phyloP scores from a whole-genome alignment of 257 asterid genomes.

The Dorcoceras hygrometricum region DNA sequence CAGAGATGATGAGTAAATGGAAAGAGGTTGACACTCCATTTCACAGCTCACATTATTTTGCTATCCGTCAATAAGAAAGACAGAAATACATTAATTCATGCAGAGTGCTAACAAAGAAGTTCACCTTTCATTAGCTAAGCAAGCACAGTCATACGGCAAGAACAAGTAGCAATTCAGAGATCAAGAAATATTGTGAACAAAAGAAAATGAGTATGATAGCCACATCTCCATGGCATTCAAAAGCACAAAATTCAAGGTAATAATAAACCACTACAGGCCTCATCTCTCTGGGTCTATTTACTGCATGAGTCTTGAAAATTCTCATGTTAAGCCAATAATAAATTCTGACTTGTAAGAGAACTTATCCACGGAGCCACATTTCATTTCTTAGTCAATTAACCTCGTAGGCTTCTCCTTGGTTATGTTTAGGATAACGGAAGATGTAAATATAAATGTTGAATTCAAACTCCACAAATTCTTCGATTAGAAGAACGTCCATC shows the following conservation, averaged over 20 bases:
- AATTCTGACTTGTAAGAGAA: background rate
- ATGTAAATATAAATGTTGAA: background rate
- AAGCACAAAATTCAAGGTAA: background rate
- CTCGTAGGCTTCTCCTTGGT: background rate
- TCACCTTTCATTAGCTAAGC: slow-evolving; percentile 9
- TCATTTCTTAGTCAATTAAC: background rate
- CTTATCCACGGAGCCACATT: background rate
- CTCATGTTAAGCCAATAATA: no score
- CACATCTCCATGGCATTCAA: background rate
- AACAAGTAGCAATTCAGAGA: slow-evolving; percentile 6
- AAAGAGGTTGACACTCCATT: background rate
- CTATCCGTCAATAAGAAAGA: background rate
- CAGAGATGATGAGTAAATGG: background rate
- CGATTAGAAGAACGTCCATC: background rate
- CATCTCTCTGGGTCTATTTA: background rate
- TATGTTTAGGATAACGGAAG: background rate
- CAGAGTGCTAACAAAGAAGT: background rate
- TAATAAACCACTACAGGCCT: background rate
- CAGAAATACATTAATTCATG: slow-evolving; percentile 4
- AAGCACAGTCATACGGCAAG: slow-evolving; percentile 9
- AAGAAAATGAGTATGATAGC: background rate
- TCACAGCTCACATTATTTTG: background rate
- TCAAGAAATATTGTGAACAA: no score
- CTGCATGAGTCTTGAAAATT: background rate
- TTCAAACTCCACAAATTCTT: background rate